Evolutionary conservation across 2,329 filamentous ascomycete genomes (phyloP), one percentile per base, ranked within the genome.

Genomic region (Xylaria sp.): DNA sequence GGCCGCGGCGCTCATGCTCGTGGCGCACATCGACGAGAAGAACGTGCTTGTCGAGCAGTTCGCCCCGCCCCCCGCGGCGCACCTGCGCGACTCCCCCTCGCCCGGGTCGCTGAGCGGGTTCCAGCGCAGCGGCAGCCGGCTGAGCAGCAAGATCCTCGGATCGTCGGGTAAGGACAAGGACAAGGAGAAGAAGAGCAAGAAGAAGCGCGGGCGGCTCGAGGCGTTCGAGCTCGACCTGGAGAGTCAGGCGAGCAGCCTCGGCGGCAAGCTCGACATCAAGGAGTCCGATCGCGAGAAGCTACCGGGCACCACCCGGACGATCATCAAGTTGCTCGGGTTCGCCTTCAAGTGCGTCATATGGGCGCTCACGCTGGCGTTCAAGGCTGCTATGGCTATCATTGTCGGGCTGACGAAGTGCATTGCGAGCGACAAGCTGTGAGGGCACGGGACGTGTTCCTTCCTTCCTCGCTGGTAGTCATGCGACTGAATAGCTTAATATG

Each of bases 221-320:
- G 84, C 86, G 72, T 86, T 90, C 65, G 89, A 88, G 76, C 79
- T 90, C 45, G 89, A 91, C 71, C 77, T 91, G 4, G 89, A 90
- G 78, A 90, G 88, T 75, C 89, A 90, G 78, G 80, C 82, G 6
- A 83, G 82, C 61, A 85, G 83, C 70, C 73, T 83, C 17, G 78
- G 79, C 59, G 80, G 85, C 74, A 78, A 83, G 74, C 75, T 80
- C 70, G 76, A 80, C 48, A 74, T 77, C 61, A 81, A 81, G 71
- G 75, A 78, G 11, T 76, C 78, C 36, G 78, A 81, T 39, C 79
- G 82, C 54, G 83, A 87, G 32, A 84, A 85, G 75, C 72, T 87
- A 73, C 87, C 86, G 0, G 84, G 84, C 69, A 75, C 82, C 62
- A 78, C 84, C 69, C 82, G 85, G 62, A 83, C 81, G 6, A 75